Percentiles rank a stretch among this genome's conserved stretches.
Evolutionary conservation across 2,329 filamentous ascomycete species (phyloP).

Genomic region (Rhinocladiella similis): DNA sequence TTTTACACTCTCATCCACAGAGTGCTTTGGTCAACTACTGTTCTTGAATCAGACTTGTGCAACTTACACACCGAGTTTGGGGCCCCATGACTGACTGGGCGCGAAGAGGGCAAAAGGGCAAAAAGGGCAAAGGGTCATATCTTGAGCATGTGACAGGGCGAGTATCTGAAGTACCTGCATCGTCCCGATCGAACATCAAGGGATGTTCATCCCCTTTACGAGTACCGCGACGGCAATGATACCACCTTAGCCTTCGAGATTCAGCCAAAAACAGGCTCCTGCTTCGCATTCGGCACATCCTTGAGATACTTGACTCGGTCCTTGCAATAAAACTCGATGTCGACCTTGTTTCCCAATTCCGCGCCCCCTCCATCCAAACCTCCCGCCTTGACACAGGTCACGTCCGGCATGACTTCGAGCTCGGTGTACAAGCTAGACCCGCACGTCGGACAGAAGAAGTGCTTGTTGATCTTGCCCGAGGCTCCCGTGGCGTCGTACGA

Average conservation of each 20-base stretch:
- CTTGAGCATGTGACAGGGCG: no score
- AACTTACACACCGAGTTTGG: no score
- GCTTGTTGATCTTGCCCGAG: slow-evolving; percentile 57
- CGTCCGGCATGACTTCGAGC: slow-evolving; percentile 55
- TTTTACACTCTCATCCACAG: not conserved
- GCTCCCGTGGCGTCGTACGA: slow-evolving; percentile 49
- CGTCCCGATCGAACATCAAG: no score
- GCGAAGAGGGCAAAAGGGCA: no score
- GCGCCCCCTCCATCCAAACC: not conserved
- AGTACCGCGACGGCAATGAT: no score
- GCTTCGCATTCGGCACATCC: slow-evolving; percentile 48
- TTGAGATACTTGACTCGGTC: slow-evolving; percentile 46
- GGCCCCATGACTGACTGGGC: no score
- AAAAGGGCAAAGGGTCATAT: no score
- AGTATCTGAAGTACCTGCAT: no score
- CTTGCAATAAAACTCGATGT: slow-evolving; percentile 56
- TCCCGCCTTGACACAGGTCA: slow-evolving; percentile 48
- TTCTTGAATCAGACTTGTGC: no score
- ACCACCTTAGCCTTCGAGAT: no score
- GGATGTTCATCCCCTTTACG: no score
- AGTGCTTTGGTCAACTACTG: no score
- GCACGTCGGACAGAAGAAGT: slow-evolving; percentile 57
- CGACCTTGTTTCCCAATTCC: slow-evolving; percentile 39
- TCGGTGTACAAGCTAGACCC: slow-evolving; percentile 54
- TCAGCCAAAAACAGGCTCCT: slow-evolving; percentile 38